phyloP scores from a whole-genome alignment of 2,329 filamentous ascomycete species.

The Arthroderma sp. region DNA sequence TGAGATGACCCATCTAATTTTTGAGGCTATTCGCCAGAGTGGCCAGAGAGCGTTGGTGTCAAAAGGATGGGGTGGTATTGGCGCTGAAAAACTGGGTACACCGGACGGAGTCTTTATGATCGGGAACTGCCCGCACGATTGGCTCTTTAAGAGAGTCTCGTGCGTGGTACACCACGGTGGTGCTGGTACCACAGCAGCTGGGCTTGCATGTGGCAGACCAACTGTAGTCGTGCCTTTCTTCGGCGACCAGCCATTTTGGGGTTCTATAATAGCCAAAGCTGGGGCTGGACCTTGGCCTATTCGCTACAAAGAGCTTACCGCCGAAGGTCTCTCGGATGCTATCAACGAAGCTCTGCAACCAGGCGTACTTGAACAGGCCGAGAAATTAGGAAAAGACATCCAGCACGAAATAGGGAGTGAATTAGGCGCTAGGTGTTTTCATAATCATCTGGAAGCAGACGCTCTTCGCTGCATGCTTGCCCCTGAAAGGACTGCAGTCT shows the following conservation, averaged over 20 bases:
- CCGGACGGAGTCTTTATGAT: slow-evolving; percentile 71
- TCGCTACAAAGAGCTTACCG: slow-evolving; percentile 53
- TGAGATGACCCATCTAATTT: slow-evolving; percentile 55
- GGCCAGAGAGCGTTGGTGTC: slow-evolving; percentile 70
- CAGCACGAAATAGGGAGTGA: slow-evolving; percentile 51
- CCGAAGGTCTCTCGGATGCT: slow-evolving; percentile 51
- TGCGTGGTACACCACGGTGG: slow-evolving; percentile 80
- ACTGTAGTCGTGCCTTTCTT: slow-evolving; percentile 81
- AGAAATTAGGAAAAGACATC: slow-evolving; percentile 50
- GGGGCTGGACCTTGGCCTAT: slow-evolving; percentile 60
- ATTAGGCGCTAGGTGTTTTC: slow-evolving; percentile 54
- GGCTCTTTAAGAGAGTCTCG: slow-evolving; percentile 70
- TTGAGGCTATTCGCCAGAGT: slow-evolving; percentile 52
- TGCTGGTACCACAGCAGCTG: slow-evolving; percentile 75
- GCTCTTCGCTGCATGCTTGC: slow-evolving; percentile 56
- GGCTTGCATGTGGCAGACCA: slow-evolving; percentile 66
- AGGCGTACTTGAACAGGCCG: slow-evolving; percentile 44
- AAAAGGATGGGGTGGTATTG: slow-evolving; percentile 78
- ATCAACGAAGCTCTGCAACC: slow-evolving; percentile 49
- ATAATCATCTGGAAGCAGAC: slow-evolving; percentile 54
- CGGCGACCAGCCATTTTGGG: slow-evolving; percentile 75
- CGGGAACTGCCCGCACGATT: slow-evolving; percentile 76
- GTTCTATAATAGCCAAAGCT: slow-evolving; percentile 58
- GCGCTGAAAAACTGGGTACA: slow-evolving; percentile 54
- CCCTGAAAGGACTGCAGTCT: slow-evolving; percentile 56